Base-by-base conservation (phyloP, 306 rosid genomes). In the Adenanthera pavonina region DNA sequence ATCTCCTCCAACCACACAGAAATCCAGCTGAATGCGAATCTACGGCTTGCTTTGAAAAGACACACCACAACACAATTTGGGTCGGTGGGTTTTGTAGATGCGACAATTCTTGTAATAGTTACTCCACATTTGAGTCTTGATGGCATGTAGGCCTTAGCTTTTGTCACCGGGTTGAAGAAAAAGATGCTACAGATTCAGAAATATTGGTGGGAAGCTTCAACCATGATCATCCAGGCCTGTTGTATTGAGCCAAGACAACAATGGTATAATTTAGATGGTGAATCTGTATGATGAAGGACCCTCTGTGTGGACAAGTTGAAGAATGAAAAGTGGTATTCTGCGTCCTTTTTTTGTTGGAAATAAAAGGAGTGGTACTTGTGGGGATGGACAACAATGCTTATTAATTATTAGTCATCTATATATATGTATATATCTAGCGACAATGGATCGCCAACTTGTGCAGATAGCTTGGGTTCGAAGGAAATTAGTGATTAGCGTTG, bases 201-300 rank as follows among this genome's bases (percentile, higher is more conserved):
- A 38, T 38, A 38, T 2, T 3, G 3, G 41, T 38, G 41, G 41
- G 5, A 5, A 38, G 5, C 4, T 6, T n/a, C 30, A 54, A 7
- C 64, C 64, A 57, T 57, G 44, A 66, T 66, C 71, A 66, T 38
- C 71, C 49, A 66, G 11, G 48, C 49, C 38, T 66, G 13, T 15
- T 66, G 13, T 15, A 38, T 3, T 15, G 48, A 0, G 2, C 49
- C 49, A 7, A 7, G 17, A 4, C 33, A 54, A n/a, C 1, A 1
- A 3, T 41, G 46, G 46, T 41, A 4, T 25, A 25, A 25, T 25
- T 25, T 25, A 25, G 30, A 25, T 41, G 6, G 46, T 41, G 6
- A 7, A 6, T 4, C 7, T 41, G 6, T 41, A 6, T 4, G 7
- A 5, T 6, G n/a, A 1, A 10, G n/a, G 61, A 54, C 2, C 8